Conservation (phyloP, 371 early-diverging fungal genomes). For the Lichtheimia corymbifera region DNA sequence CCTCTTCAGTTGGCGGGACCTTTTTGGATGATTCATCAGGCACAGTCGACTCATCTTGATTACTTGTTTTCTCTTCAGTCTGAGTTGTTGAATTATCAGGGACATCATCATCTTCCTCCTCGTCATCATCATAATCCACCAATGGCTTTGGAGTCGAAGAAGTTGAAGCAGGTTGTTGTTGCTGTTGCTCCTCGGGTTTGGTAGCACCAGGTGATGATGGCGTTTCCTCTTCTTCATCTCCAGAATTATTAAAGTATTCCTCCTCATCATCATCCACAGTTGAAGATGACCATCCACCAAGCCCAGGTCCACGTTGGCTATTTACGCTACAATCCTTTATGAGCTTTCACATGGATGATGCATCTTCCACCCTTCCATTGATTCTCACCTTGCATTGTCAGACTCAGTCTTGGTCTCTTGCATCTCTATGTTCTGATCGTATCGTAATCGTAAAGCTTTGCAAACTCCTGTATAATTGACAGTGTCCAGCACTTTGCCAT, state of each 20-base stretch:
- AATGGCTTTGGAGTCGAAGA: constrained; percentile 16
- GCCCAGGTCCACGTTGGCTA: constrained; percentile 4
- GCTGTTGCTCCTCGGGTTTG: constrained; percentile 6
- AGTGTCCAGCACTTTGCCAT: constrained; percentile 59
- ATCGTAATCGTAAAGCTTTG: constrained; percentile 51
- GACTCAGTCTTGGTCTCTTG: constrained; percentile 20
- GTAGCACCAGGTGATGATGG: constrained; percentile 2
- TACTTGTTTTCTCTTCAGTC: neutral
- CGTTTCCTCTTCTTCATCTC: constrained; percentile 57
- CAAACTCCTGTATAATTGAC: constrained; percentile 67
- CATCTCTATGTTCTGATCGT: constrained; percentile 54
- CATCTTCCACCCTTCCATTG: neutral
- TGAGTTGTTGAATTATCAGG: neutral
- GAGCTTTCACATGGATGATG: too few relatives aligned
- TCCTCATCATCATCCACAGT: constrained; percentile 80
- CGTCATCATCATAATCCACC: constrained; percentile 49
- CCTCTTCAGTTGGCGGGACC: neutral
- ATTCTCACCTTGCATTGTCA: constrained; percentile 20
- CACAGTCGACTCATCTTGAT: too few relatives aligned
- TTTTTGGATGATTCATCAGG: too few relatives aligned
- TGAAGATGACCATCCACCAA: constrained; percentile 62
- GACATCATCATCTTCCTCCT: constrained; percentile 30
- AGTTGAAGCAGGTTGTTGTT: constrained; percentile 12
- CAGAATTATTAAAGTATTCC: constrained; percentile 79
- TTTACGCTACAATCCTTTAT: neutral